Evolutionary conservation across 1,284 basidiomycete species (phyloP).

Genomic region (Apiotrichum domesticum): DNA sequence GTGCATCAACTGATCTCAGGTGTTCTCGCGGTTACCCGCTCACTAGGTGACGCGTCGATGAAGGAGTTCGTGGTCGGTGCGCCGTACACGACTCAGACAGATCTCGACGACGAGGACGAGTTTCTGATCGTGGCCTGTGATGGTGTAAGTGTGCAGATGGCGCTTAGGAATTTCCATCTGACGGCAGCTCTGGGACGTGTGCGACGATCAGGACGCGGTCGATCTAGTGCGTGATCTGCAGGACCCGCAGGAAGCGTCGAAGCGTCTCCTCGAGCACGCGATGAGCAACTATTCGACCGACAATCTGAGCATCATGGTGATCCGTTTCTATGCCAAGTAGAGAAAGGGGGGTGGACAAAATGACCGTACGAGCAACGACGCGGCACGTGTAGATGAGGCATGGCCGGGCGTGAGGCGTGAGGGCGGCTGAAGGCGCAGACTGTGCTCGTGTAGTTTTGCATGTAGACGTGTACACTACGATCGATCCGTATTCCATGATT

Average conservation of each 20-base stretch:
- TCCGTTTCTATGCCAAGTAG: constrained; percentile 4
- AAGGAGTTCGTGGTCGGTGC: constrained; percentile 98
- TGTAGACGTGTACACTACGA: constrained; percentile 1
- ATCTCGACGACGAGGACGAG: constrained; percentile 82
- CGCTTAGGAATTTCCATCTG: background rate
- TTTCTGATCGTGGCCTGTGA: constrained; percentile 96
- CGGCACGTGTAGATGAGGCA: too few species aligned
- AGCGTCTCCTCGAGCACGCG: constrained; percentile 75
- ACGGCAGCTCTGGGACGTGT: constrained; percentile 89
- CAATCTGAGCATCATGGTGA: constrained; percentile 19
- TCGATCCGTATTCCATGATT: too few species aligned
- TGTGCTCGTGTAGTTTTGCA: background rate
- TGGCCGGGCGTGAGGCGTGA: too few species aligned
- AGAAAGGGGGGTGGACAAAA: too few species aligned
- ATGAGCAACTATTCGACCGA: constrained; percentile 54
- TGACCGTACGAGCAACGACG: too few species aligned
- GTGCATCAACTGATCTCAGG: constrained; percentile 41
- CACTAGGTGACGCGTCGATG: constrained; percentile 95
- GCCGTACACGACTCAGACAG: constrained; percentile 96
- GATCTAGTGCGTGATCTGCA: constrained; percentile 68
- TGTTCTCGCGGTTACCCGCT: constrained; percentile 91
- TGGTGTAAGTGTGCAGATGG: constrained; percentile 61
- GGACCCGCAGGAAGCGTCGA: constrained; percentile 78
- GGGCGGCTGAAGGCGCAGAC: background rate
- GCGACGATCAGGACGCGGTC: constrained; percentile 84